Base-by-base conservation (phyloP, 2,329 filamentous ascomycete species). In the Gyromitra esculenta region DNA sequence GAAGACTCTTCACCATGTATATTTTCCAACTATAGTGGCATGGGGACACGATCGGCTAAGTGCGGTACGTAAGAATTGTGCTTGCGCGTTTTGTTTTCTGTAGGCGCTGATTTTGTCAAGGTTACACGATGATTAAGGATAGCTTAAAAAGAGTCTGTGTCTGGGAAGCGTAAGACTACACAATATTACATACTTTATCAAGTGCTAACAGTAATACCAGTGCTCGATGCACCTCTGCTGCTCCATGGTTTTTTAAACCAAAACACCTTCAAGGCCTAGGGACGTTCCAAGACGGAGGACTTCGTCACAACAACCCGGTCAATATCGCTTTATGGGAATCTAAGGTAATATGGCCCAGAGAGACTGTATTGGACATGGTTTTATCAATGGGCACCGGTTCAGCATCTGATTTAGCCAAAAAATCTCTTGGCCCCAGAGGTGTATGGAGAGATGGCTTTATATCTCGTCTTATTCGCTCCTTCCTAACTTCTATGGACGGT, bases 361-460 rank as follows among this genome's bases (percentile, higher is more conserved):
- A 50, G 48, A n/a, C 45, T 69, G 77, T 13, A 65, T 70, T 78
- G 37, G 72, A 74, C 39, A 64, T 79, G 50, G 57, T 80, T 15
- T 66, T 81, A 11, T 80, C 76, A 15, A 59, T 80, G 18, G 79
- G 75, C 4, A 80, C 76, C 3, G 78, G 79, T 39, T 65, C 68
- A n/a, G 31, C 60, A 37, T 31, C 56, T 21, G 18, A 21, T 21
- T 21, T 21, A 8, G 4, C 15, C n/a, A 21, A 7, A 1, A 57
- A 52, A 52, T 48, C 41, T 11, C 21, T 18, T 11, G 54, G 35
- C 31, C 45, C 25, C 18, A 43, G 60, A n/a, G 57, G 43, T 15
- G 37, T 62, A 31, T 57, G 39, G n/a, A 59, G 39, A 25, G 52
- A 66, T 39, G 52, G 77, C 41, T 78, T 74, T 52, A 74, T 78